These are phyloP conservation scores for Breynia disticha DNA, from an alignment of 441 rosid genomes.

Conservation along the genomic window DNA sequence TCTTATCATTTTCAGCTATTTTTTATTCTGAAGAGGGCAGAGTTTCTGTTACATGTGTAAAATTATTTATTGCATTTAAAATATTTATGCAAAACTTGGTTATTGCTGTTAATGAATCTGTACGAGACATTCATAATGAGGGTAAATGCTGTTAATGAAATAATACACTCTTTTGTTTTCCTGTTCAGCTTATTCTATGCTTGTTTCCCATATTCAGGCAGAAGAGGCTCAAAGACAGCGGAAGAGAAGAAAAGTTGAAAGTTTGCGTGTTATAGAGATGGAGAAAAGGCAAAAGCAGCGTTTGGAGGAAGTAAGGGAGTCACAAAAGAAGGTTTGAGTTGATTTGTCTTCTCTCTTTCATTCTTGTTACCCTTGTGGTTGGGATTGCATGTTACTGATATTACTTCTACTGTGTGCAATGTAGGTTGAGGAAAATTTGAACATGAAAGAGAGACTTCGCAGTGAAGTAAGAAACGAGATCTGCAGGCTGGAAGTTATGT, in stretches of 20 bases:
- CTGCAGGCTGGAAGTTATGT: conserved; percentile 35
- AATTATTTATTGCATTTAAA: too few species aligned
- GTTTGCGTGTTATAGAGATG: conserved; percentile 49
- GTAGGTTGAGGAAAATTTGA: conserved; percentile 75
- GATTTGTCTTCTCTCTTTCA: neutral
- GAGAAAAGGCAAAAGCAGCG: conserved; percentile 82
- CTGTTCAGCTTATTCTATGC: too few species aligned
- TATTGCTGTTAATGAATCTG: too few species aligned
- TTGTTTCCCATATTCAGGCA: conserved; percentile 31
- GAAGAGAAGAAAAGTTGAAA: conserved; percentile 58
- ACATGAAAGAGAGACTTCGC: conserved; percentile 58
- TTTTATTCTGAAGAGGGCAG: too few species aligned
- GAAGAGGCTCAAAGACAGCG: conserved; percentile 62
- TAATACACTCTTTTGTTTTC: too few species aligned
- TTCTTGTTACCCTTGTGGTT: neutral
- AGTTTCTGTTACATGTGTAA: too few species aligned
- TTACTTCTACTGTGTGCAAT: conserved; percentile 2
- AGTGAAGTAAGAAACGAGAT: conserved; percentile 56
- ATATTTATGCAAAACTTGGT: too few species aligned
- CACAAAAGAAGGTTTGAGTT: conserved; percentile 63
- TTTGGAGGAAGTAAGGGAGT: conserved; percentile 71
- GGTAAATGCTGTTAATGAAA: neutral
- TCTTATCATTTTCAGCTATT: too few species aligned
- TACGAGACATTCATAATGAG: neutral
- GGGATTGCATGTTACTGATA: neutral